phyloP scores from a whole-genome alignment of 768 basidiomycete genomes.

The Naganishia friedmannii region DNA sequence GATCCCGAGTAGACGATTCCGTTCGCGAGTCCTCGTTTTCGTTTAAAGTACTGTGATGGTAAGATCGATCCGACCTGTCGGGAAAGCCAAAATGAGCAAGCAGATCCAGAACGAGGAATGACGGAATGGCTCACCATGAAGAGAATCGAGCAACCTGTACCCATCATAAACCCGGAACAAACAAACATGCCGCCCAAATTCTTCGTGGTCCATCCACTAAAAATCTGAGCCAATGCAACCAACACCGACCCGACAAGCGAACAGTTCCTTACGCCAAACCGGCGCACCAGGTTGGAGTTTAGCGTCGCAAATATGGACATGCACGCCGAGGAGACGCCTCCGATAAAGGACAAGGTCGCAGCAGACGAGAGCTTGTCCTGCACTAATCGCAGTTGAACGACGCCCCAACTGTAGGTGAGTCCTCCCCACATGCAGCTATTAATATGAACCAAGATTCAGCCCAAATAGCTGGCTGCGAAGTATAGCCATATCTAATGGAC shows the following conservation, averaged over 20 bases:
- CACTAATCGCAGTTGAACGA: slow-evolving; percentile 36
- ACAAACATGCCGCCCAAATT: slow-evolving; percentile 34
- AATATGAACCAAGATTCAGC: too few species aligned
- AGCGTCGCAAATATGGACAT: slow-evolving; percentile 34
- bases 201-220: slow-evolving; percentile 29
- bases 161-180: slow-evolving; percentile 31
- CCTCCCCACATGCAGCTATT: slow-evolving; percentile 29
- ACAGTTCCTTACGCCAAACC: slow-evolving; percentile 32
- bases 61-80: slow-evolving; percentile 31
- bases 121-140: slow-evolving; percentile 18
- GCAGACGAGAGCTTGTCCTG: slow-evolving; percentile 28
- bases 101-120: background rate
- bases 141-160: slow-evolving; percentile 23
- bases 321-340: slow-evolving; percentile 29
- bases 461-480: too few species aligned
- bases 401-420: slow-evolving; percentile 31
- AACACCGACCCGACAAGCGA: slow-evolving; percentile 26
- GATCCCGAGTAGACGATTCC: slow-evolving; percentile 42
- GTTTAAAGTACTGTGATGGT: slow-evolving; percentile 34
- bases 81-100: background rate
- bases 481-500: background rate
- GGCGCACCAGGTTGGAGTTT: slow-evolving; percentile 30
- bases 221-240: slow-evolving; percentile 29
- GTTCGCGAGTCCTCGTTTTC: slow-evolving; percentile 36
- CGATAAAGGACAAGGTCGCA: slow-evolving; percentile 39